These are phyloP conservation scores for Rhododendron williamsianum DNA, from an alignment of 148 eudicot genomes.

Conservation along the genomic window DNA sequence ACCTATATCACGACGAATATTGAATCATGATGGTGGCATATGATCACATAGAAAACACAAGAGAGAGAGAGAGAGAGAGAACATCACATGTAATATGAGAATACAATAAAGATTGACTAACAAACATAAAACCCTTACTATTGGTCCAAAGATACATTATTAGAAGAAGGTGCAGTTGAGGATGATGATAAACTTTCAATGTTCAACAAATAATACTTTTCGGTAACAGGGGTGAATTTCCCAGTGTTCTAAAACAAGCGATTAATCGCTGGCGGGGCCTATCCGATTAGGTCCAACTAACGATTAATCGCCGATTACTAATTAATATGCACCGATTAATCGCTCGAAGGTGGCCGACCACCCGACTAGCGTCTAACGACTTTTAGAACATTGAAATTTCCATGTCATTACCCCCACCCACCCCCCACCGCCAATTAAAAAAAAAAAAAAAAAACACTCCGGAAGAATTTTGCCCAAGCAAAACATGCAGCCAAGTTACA, in stretches of 20 bases:
- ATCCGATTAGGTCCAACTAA: too few species aligned
- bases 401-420: neutral
- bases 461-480: neutral
- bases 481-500: neutral
- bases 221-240: neutral
- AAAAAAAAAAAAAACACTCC: too few species aligned
- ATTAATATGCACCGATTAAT: too few species aligned
- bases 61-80: neutral
- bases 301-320: too few species aligned
- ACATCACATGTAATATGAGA: neutral
- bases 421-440: too few species aligned
- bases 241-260: neutral
- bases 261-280: too few species aligned
- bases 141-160: neutral
- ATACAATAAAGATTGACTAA: neutral
- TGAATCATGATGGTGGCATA: neutral
- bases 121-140: neutral
- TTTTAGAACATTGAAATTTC: neutral
- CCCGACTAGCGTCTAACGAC: too few species aligned
- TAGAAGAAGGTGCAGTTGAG: neutral
- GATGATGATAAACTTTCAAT: neutral
- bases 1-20: slow-evolving; percentile 37
- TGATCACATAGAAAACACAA: neutral
- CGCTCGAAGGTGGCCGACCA: too few species aligned
- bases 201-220: neutral